Base-by-base conservation (phyloP, 768 basidiomycete genomes). In the Mycena indigotica region DNA sequence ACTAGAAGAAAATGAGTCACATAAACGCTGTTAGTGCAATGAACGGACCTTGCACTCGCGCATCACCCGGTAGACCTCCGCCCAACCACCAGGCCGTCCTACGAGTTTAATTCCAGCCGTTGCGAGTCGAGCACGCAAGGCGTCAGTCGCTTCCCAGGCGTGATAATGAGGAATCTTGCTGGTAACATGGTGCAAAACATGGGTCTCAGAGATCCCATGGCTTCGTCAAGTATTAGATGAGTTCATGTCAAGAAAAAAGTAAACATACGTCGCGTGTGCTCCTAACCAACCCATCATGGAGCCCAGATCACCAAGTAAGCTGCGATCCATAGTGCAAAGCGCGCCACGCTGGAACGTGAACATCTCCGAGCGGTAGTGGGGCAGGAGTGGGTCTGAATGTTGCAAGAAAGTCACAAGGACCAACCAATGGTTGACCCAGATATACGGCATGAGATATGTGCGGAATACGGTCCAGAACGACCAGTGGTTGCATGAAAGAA, bases 401-500 rank as follows among this genome's bases (percentile, higher is more conserved):
- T 86, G 84, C 29, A 84, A 76, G 76, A 78, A 84, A 44, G 80
- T 82, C 71, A 84, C 80, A 19, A 44, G 41, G 41, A 44, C 41
- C 13, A 44, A 23, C 52, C 40, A 53, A 58, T 16, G 28, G 44
- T 57, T 61, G 3, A 57, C 53, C 89, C 90, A 93, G 57, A 98
- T 80, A 77, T 97, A 98, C 51, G 95, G 94, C 17, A 92, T 80
- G 56, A 93, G 71, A 73, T 98, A 99, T 61, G 88, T 73, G 64
- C 84, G 82, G 75, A 92, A 84, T 53, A 96, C 87, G 54, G 83
- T 83, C 45, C 72, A 69, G 75, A 93, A 89, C 29, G 91, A 87
- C 53, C 79, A 84, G 52, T 79, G 71, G 70, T 81, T 75, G 62
- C 84, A 80, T 65, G 84, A 85, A 49, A 72, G 72, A 26, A 62